A percentile compares a stretch with the other conserved stretches of the same genome.
phyloP scores from a whole-genome alignment of 768 basidiomycete species.

The Tulasnella sp. region DNA sequence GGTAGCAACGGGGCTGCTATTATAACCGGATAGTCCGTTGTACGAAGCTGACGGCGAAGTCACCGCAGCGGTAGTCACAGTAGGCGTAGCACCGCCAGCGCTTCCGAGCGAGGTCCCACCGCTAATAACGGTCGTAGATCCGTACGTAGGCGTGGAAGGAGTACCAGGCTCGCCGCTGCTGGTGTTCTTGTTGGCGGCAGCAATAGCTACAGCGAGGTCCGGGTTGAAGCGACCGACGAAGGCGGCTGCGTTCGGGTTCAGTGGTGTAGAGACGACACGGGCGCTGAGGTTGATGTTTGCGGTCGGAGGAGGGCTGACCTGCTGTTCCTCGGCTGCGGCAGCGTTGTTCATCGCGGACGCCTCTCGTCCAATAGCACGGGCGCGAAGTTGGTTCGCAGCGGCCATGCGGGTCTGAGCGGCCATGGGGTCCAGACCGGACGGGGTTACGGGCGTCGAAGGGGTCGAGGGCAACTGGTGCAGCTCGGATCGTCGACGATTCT shows the following conservation, averaged over 20 bases:
- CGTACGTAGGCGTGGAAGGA: constrained; percentile 40
- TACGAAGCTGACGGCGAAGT: constrained; percentile 7
- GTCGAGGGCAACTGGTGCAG: constrained; percentile 50
- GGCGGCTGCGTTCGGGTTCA: constrained; percentile 33
- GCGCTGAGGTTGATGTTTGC: constrained; percentile 58
- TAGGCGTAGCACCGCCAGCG: constrained; percentile 24
- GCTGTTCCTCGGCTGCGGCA: constrained; percentile 28
- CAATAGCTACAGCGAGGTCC: constrained; percentile 25
- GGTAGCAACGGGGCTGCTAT: constrained; percentile 13
- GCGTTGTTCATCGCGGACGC: constrained; percentile 49
- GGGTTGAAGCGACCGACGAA: constrained; percentile 29
- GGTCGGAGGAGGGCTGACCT: constrained; percentile 68
- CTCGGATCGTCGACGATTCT: constrained; percentile 40
- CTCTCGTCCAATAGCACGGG: constrained; percentile 55
- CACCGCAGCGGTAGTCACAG: constrained; percentile 18
- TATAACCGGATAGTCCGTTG: constrained; percentile 13
- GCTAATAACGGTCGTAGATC: constrained; percentile 55
- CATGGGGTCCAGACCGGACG: constrained; percentile 40
- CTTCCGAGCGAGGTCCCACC: constrained; percentile 61
- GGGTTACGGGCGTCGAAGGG: constrained; percentile 50
- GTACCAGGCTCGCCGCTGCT: constrained; percentile 21
- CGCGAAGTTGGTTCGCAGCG: constrained; percentile 38
- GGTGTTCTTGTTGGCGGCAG: constrained; percentile 24
- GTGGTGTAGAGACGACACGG: constrained; percentile 21
- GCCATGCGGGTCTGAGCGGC: constrained; percentile 12